phyloP scores from a whole-genome alignment of 768 basidiomycete genomes.

The Lactarius hatsudake region DNA sequence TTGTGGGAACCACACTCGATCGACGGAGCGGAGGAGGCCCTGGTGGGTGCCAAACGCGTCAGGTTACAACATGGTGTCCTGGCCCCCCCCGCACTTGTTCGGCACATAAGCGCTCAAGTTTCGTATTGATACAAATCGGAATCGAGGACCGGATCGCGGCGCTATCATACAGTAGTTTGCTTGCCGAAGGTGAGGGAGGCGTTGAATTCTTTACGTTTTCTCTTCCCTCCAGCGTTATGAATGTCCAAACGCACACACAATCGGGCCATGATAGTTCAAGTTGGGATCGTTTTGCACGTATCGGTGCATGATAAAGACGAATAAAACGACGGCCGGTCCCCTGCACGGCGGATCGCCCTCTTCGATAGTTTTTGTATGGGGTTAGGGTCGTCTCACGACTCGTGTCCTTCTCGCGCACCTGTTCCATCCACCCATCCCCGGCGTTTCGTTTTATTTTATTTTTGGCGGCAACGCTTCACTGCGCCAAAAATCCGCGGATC shows the following conservation, averaged over 20 bases:
- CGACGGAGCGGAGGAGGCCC: background rate
- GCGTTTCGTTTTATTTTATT: background rate
- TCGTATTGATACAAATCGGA: background rate
- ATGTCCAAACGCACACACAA: background rate
- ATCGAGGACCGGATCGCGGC: background rate
- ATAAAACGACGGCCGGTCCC: background rate
- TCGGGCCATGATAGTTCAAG: background rate
- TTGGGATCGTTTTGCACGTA: background rate
- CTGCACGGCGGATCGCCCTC: background rate
- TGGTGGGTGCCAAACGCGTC: background rate
- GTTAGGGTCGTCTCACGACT: background rate
- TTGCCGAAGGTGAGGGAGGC: background rate
- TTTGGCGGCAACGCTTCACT: background rate
- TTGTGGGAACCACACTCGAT: background rate
- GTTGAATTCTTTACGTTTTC: background rate
- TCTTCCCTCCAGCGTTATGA: background rate
- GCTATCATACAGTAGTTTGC: background rate
- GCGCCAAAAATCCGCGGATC: slow-evolving; percentile 28
- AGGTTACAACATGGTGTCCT: background rate
- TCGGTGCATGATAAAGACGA: background rate
- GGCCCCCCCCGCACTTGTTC: background rate
- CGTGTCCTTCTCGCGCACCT: background rate
- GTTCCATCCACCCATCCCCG: background rate
- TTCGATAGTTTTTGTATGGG: background rate
- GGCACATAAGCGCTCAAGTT: background rate